Base-by-base conservation (phyloP, 2,329 filamentous ascomycete genomes). In the Trichothecium roseum region DNA sequence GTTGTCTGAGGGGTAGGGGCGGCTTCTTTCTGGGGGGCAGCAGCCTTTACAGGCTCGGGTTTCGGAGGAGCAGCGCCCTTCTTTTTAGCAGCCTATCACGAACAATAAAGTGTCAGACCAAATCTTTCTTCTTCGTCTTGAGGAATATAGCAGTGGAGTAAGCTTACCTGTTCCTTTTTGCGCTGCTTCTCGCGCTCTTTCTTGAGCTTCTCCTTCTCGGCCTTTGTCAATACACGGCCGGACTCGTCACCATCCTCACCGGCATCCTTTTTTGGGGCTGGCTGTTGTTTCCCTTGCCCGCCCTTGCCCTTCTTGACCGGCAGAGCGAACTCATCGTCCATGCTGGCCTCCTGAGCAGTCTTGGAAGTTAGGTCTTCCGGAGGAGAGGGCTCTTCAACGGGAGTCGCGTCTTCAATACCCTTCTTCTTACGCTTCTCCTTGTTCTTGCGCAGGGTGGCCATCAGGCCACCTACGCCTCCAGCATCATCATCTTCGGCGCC, bases 111-210 rank as follows among this genome's bases (percentile, higher is more conserved):
- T n/a, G 18, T 22, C 4, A 16, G 14, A 30, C 10, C 15, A 14
- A 6, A 30, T 24, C 16, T 18, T 15, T 8, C 18, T 10, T 27
- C 14, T n/a, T 8, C 5, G 27, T 27, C 5, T 8, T 34, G 18
- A 24, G n/a, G 14, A 8, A 8, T 18, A 5, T 9, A 6, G 17
- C 16, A 16, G 17, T 10, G 13, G 14, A 16, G 16, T 16, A 18
- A 8, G 37, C 50, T 31, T 48, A 91, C 86, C 75, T 96, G 83
- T 62, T 98, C 91, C 77, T 88, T 98, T 68, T 98, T 98, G 47
- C 88, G 74, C 65, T 91, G 84, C 77, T 98, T 98, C 68, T 98
- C 91, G 42, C 86, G 79, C 67, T 98, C 91, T 66, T 95, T 98
- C 73, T 89, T 96, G 53, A 89, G 72, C 63, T 86, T 94, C 60